Conservation (phyloP, 1,284 basidiomycete genomes). For the Leccinum insigne region DNA sequence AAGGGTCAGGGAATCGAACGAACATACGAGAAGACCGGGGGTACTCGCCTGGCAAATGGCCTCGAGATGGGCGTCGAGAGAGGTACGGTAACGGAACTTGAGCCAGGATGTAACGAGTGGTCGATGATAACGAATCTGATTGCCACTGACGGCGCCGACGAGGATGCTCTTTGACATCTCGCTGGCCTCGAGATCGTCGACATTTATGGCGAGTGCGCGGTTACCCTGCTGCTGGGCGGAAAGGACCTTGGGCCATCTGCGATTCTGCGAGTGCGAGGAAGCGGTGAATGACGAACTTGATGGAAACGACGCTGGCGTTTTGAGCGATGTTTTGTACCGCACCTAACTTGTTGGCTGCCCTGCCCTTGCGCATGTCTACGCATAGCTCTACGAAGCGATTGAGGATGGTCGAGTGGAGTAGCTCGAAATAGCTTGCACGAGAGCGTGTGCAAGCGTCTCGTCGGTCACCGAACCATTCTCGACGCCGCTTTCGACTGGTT, state of each 20-base stretch:
- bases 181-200: constrained; percentile 89
- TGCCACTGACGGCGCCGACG: constrained; percentile 85
- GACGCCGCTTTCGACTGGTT: too few relatives aligned
- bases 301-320: constrained; percentile 88
- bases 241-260: constrained; percentile 82
- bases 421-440: constrained; percentile 93
- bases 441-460: constrained; percentile 33
- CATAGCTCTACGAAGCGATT: constrained; percentile 94
- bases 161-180: constrained; percentile 94
- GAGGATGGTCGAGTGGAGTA: constrained; percentile 89
- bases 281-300: constrained; percentile 56
- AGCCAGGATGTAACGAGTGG: constrained; percentile 96
- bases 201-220: constrained; percentile 69
- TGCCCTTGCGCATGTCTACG: constrained; percentile 93
- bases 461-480: too few relatives aligned
- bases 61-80: constrained; percentile 93
- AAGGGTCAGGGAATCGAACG: not conserved
- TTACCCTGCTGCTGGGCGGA: constrained; percentile 87
- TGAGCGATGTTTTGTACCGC: constrained; percentile 98
- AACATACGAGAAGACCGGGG: not conserved
- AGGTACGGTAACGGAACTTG: constrained; percentile 86
- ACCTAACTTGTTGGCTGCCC: constrained; percentile 77
- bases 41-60: constrained; percentile 86
- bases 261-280: constrained; percentile 28
- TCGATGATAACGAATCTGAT: constrained; percentile 90